phyloP scores from a whole-genome alignment of 306 rosid genomes.

The Albizia julibrissin region DNA sequence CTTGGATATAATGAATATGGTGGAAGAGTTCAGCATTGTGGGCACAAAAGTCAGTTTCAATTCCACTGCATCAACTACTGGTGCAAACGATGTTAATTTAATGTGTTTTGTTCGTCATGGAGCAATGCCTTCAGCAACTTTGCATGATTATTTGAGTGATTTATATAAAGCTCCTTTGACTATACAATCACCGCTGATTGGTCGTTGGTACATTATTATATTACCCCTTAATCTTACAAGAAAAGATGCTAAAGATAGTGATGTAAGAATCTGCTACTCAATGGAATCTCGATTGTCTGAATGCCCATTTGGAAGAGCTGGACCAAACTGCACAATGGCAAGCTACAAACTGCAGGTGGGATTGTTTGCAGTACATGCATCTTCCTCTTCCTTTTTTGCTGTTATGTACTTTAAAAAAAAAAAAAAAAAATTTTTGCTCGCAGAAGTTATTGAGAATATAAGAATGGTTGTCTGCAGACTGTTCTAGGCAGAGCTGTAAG shows the following conservation, averaged over 20 bases:
- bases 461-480: conserved; percentile 82
- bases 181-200: conserved; percentile 68
- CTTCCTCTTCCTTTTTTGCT: conserved; percentile 22
- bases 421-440: conserved; percentile 43
- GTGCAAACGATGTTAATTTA: conserved; percentile 49
- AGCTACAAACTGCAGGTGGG: conserved; percentile 80
- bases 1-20: conserved; percentile 63
- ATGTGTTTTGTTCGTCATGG: conserved; percentile 82
- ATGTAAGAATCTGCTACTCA: conserved; percentile 64
- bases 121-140: conserved; percentile 68
- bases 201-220: conserved; percentile 75
- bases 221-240: conserved; percentile 53
- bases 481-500: conserved; percentile 57
- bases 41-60: conserved; percentile 57
- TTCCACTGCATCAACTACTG: conserved; percentile 42
- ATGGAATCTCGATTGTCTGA: conserved; percentile 66
- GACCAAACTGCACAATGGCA: conserved; percentile 73
- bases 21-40: conserved; percentile 66
- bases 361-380: conserved; percentile 26
- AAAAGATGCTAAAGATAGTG: conserved; percentile 41
- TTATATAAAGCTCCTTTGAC: conserved; percentile 57
- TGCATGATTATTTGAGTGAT: conserved; percentile 73
- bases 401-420: background rate
- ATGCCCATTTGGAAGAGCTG: conserved; percentile 83
- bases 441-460: conserved; percentile 53